Evolutionary conservation across 2,329 filamentous ascomycete species (phyloP).

Genomic region (Albophoma yamanashiensis): DNA sequence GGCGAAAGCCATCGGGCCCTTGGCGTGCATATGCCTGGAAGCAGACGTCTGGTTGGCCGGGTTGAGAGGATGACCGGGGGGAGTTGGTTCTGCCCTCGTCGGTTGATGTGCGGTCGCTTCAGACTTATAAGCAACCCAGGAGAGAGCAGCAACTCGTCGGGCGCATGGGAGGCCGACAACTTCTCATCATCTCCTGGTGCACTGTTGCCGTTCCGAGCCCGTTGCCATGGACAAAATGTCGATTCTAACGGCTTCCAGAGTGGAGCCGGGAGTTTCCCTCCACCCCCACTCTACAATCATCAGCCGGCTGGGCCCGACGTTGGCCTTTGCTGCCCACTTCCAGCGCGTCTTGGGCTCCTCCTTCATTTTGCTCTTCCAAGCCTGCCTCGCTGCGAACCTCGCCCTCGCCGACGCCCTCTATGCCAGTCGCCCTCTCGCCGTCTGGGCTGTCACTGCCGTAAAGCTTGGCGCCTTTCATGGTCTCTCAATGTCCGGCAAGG

Average conservation of each 20-base stretch:
- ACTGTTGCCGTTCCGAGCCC: neutral
- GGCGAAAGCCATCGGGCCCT: neutral
- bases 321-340: conserved; percentile 22
- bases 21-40: neutral
- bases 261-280: conserved; percentile 18
- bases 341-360: conserved; percentile 22
- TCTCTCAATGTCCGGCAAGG: conserved; percentile 16
- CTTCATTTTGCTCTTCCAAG: conserved; percentile 18
- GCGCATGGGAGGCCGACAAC: neutral
- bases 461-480: conserved; percentile 17
- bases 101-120: neutral
- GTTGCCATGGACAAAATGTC: conserved; percentile 21
- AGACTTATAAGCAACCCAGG: neutral
- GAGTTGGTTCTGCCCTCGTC: neutral
- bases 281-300: conserved; percentile 20
- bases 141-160: neutral
- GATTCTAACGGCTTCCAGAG: conserved; percentile 26
- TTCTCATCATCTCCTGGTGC: neutral
- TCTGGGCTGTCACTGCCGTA: conserved; percentile 15
- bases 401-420: conserved; percentile 13
- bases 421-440: conserved; percentile 14
- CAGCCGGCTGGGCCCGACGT: conserved; percentile 20
- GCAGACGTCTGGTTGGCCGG: neutral
- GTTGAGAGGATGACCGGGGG: neutral
- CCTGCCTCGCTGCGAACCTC: conserved; percentile 18